These are phyloP conservation scores for Exserohilum turcica DNA, from an alignment of 2,329 filamentous ascomycete genomes.

Conservation along the genomic window DNA sequence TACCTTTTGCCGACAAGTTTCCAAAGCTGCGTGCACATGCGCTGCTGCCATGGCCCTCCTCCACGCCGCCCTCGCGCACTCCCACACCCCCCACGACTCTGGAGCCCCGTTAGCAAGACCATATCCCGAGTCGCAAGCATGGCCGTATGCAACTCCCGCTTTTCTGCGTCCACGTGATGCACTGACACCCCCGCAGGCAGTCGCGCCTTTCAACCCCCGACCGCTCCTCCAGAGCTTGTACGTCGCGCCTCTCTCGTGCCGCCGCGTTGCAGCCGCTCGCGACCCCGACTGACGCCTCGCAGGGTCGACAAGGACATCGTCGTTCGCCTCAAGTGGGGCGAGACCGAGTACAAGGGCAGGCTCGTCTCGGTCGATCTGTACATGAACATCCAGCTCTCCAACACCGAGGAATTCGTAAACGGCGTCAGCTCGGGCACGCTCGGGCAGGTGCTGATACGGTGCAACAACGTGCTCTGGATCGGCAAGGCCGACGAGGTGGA, in stretches of 20 bases:
- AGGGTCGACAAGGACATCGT: constrained; percentile 89
- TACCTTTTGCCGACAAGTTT: constrained; percentile 21
- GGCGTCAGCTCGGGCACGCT: constrained; percentile 82
- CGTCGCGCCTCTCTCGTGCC: constrained; percentile 45
- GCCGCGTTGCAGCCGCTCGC: neutral
- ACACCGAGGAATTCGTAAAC: constrained; percentile 90
- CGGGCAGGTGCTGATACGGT: constrained; percentile 92
- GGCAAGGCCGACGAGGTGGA: constrained; percentile 58
- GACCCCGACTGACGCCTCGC: constrained; percentile 16
- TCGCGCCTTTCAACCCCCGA: constrained; percentile 94
- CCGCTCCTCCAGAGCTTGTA: constrained; percentile 94
- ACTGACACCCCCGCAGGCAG: constrained; percentile 31
- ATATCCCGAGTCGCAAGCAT: constrained; percentile 36
- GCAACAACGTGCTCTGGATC: constrained; percentile 98
- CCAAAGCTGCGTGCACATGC: constrained; percentile 20
- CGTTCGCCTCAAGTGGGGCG: constrained; percentile 95
- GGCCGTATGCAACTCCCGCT: constrained; percentile 39
- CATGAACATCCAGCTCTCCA: constrained; percentile 95
- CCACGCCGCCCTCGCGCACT: no score
- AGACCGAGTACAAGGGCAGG: constrained; percentile 94
- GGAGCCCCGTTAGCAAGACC: neutral
- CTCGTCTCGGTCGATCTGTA: constrained; percentile 95
- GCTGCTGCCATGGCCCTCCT: neutral
- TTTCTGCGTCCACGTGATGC: neutral
- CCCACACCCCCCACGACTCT: constrained; percentile 4